Evolutionary conservation across 306 rosid species (phyloP).

Genomic region (Begonia fuchsioides): DNA sequence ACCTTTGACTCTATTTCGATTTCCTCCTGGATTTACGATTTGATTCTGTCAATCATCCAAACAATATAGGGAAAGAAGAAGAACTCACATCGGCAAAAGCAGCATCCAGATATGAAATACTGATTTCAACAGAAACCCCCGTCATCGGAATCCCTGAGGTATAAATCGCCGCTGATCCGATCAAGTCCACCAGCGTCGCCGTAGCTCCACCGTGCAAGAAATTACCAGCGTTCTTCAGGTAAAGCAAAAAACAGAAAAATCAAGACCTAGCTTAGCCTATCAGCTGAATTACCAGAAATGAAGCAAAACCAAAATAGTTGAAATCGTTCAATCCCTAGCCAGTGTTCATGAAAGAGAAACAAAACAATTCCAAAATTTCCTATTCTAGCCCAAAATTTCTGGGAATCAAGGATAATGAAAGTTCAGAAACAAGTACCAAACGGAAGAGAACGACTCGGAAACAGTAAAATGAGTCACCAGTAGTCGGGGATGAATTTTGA

Average conservation of each 20-base stretch:
- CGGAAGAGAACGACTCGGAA: neutral
- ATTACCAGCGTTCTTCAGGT: constrained; percentile 39
- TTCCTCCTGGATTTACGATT: no score
- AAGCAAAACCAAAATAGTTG: no score
- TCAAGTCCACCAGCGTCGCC: constrained; percentile 66
- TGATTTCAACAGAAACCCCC: constrained; percentile 81
- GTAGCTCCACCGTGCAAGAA: constrained; percentile 78
- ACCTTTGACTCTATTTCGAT: no score
- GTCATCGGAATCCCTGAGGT: constrained; percentile 27
- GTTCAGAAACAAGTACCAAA: neutral
- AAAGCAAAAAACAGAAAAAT: neutral
- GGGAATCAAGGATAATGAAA: neutral
- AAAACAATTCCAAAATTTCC: neutral
- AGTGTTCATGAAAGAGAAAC: neutral
- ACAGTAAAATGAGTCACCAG: constrained; percentile 13
- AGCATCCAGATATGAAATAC: constrained; percentile 63
- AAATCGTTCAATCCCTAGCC: no score
- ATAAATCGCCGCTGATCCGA: constrained; percentile 60
- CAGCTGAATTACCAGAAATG: no score
- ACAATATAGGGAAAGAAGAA: neutral
- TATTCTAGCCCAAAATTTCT: neutral
- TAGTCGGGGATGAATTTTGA: constrained; percentile 50
- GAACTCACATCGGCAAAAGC: constrained; percentile 52
- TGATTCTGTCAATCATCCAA: neutral
- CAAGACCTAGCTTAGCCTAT: neutral